phyloP scores from a whole-genome alignment of 352 stramenopile genomes.

The Phytopythium aichiense region DNA sequence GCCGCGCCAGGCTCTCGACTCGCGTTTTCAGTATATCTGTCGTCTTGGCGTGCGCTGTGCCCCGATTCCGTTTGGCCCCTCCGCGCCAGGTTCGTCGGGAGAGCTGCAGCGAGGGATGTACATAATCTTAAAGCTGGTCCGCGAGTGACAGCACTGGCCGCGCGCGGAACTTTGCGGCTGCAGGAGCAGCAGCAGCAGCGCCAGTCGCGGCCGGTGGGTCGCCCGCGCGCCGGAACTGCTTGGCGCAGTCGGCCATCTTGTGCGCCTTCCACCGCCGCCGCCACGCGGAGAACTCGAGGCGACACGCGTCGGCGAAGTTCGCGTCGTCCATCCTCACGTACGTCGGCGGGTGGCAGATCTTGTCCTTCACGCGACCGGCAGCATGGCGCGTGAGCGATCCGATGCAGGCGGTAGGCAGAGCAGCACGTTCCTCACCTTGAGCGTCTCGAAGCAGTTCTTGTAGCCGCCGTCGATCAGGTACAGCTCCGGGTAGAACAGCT shows the following conservation, averaged over 20 bases:
- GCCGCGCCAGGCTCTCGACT: background rate
- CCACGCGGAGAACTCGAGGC: slow-evolving; percentile 42
- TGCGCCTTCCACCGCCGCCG: slow-evolving; percentile 45
- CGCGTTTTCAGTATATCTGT: slow-evolving; percentile 2
- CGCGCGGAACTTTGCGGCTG: background rate
- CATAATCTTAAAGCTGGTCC: slow-evolving; percentile 15
- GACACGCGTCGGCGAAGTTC: slow-evolving; percentile 36
- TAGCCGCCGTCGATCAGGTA: slow-evolving; percentile 72
- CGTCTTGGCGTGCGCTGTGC: background rate
- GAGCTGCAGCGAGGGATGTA: background rate
- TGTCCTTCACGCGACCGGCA: slow-evolving; percentile 7
- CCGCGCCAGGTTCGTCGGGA: background rate
- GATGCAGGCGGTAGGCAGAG: too few species aligned
- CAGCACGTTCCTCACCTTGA: slow-evolving; percentile 15
- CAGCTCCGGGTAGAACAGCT: slow-evolving; percentile 63
- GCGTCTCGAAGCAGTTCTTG: slow-evolving; percentile 62
- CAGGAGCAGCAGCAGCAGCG: background rate
- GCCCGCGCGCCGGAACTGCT: slow-evolving; percentile 29
- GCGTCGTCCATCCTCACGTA: slow-evolving; percentile 55
- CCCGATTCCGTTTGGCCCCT: background rate
- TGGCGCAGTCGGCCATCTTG: slow-evolving; percentile 32
- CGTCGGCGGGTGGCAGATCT: slow-evolving; percentile 28
- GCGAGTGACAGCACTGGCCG: slow-evolving; percentile 24
- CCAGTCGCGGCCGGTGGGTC: background rate
- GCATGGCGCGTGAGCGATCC: background rate